Evolutionary conservation across 148 eudicot genomes (phyloP), one percentile per base, ranked within the genome.

Genomic region (Rhododendron molle): DNA sequence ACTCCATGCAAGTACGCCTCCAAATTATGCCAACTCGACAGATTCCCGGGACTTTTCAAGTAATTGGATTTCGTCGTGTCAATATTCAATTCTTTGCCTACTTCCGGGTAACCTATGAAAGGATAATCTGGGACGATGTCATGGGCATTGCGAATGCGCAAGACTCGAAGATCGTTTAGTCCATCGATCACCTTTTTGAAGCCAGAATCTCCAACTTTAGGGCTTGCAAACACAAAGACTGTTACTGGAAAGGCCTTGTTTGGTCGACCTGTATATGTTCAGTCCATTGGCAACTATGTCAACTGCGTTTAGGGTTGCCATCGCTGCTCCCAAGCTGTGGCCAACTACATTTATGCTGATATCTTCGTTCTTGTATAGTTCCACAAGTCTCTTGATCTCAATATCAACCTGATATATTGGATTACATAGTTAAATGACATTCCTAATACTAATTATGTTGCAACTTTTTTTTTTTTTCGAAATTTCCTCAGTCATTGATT

Each of bases 1-100:
- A 95, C 92, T 18, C 95, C 94, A 83, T 95, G 98, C 88, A 95
- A 16, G 49, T 93, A 92, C 69, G 11, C 90, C 28, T 87, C 93
- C 88, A 95, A 58, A 47, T 89, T 85, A 78, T 95, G 98, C 94
- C 94, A 94, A 80, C 81, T 91, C 0, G 54, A 9, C 67, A 89
- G 16, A 30, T 76, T 87, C 18, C 94, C 94, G 0, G 95, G 93
- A 0, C 34, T 1, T 62, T 90, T 93, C 88, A 95, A 54, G 86
- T 92, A 95, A 5, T 44, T 79, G 2, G 98, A 94, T 65, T 87
- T 87, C 0, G 56, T 87, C 0, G 96, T 94, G 60, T 94, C 92
- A 21, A 94, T 89, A 0, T 3, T 34, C 18, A 94, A 74, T 89
- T 91, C 92, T 38, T 84, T 67, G 3, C 97, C 98, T 1, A 94